These are phyloP conservation scores for Colletotrichum trifolii DNA, from an alignment of 2,329 filamentous ascomycete genomes.

Conservation along the genomic window DNA sequence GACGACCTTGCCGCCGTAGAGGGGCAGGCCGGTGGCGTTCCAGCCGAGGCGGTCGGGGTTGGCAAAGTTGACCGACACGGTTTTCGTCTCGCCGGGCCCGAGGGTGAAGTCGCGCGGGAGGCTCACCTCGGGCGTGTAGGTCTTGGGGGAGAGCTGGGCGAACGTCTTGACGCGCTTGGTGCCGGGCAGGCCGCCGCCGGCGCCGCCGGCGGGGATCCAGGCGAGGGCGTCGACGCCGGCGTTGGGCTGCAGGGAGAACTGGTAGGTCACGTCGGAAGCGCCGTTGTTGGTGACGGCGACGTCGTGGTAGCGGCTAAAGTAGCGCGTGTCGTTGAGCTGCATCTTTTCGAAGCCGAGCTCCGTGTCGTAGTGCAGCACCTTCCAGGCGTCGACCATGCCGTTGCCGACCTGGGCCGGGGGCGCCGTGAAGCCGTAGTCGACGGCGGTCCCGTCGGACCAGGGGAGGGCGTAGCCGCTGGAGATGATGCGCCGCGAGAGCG, in stretches of 20 bases:
- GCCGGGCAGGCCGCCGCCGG: not conserved
- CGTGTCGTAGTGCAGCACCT: conserved; percentile 53
- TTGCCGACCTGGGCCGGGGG: conserved; percentile 54
- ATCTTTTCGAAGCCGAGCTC: conserved; percentile 53
- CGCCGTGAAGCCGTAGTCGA: conserved; percentile 40
- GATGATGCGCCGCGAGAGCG: conserved; percentile 47
- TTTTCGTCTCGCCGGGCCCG: conserved; percentile 42
- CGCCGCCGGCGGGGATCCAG: conserved; percentile 28
- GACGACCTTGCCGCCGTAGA: conserved; percentile 50
- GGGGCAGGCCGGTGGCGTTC: conserved; percentile 42
- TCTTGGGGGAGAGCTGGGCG: conserved; percentile 39
- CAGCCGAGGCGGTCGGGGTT: conserved; percentile 43
- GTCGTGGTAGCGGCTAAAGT: conserved; percentile 46
- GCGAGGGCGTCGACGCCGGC: conserved; percentile 51
- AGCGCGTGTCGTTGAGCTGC: conserved; percentile 57
- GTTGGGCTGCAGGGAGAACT: conserved; percentile 42
- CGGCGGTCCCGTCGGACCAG: conserved; percentile 44
- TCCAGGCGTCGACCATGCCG: conserved; percentile 55
- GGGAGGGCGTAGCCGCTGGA: conserved; percentile 45
- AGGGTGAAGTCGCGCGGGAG: conserved; percentile 41
- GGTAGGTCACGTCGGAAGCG: conserved; percentile 48
- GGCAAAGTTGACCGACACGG: conserved; percentile 41
- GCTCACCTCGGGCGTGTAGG: conserved; percentile 32
- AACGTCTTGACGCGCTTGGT: conserved; percentile 38
- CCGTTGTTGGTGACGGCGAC: conserved; percentile 51